phyloP scores from a whole-genome alignment of 2,329 filamentous ascomycete species.

The Sclerotinia spermophila region DNA sequence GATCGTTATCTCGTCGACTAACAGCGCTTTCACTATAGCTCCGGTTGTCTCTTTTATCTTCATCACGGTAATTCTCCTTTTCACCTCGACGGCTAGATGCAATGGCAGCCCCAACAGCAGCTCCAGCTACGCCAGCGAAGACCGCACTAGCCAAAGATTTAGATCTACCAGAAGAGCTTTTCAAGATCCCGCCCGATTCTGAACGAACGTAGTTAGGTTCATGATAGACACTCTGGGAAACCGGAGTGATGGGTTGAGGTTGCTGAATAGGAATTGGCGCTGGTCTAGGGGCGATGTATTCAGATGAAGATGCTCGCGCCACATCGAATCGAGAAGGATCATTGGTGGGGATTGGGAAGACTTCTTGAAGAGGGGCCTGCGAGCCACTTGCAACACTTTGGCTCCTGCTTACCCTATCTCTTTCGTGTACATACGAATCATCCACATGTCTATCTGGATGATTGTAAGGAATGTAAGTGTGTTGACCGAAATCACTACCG shows the following conservation, averaged over 20 bases:
- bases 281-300: conserved; percentile 46
- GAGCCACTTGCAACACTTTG: conserved; percentile 41
- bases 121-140: conserved; percentile 48
- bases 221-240: conserved; percentile 63
- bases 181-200: conserved; percentile 30
- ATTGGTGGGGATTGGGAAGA: conserved; percentile 63
- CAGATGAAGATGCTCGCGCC: conserved; percentile 47
- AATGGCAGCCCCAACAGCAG: conserved; percentile 47
- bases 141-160: conserved; percentile 45
- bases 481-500: conserved; percentile 34
- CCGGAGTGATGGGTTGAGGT: conserved; percentile 72
- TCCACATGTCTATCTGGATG: conserved; percentile 1
- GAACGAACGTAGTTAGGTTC: conserved; percentile 43
- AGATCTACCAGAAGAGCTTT: conserved; percentile 38
- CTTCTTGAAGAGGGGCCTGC: conserved; percentile 52
- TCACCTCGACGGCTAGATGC: conserved; percentile 39
- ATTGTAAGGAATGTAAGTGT: conserved; percentile 6
- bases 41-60: conserved; percentile 20
- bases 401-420: conserved; percentile 24
- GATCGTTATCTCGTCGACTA: conserved; percentile 20
- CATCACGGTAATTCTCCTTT: conserved; percentile 29
- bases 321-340: conserved; percentile 63
- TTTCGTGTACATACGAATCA: conserved; percentile 4
- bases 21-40: conserved; percentile 24
- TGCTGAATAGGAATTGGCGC: conserved; percentile 73